Evolutionary conservation across 192 early-diverging fungal species (phyloP), one percentile per base, ranked within the genome.

Genomic region (Funneliformis mosseae): DNA sequence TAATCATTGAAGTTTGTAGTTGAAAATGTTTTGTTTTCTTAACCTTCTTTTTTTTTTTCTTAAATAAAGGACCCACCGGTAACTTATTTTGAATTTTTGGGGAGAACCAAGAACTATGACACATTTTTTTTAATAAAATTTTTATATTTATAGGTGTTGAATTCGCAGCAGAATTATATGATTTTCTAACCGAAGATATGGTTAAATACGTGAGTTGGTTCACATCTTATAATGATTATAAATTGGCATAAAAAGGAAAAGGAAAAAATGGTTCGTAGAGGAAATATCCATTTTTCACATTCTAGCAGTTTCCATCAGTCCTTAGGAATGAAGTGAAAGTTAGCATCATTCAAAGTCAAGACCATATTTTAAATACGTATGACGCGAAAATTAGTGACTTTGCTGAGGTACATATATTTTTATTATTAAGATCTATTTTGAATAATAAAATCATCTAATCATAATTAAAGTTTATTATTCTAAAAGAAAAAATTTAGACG

Each of bases 341-440:
- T 33, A 86, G 81, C 25, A 88, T 94, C 25, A 91, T 94, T 60
- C 92, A 94, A 77, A 88, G 89, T 43, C 85, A 86, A 39, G 91
- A 89, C 76, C 93, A 94, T 80, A 92, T 94, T 63, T 79, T 94
- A 8, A 94, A 94, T 70, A 93, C 92, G 5, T 94, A 86, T 66
- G 85, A 83, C 81, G 80, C 84, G 60, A 88, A 87, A 59, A 94
- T 94, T 50, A 91, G 90, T 71, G 68, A 84, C 18, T 92, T 89
- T 82, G 89, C 92, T 2, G 93, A 94, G 79, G 83, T 90, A 43
- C 18, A 10, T 43, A 42, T 43, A 23, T 9, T 42, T 9, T 41
- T 23, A 27, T 12, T 45, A n/a, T n/a, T 10, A 12, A 43, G 21
- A n/a, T 21, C 12, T n/a, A 43, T 41, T 9, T 21, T 55, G 7